These are phyloP conservation scores for Theileria luwenshuni DNA, from an alignment of 169 alveolate genomes.

Conservation along the genomic window DNA sequence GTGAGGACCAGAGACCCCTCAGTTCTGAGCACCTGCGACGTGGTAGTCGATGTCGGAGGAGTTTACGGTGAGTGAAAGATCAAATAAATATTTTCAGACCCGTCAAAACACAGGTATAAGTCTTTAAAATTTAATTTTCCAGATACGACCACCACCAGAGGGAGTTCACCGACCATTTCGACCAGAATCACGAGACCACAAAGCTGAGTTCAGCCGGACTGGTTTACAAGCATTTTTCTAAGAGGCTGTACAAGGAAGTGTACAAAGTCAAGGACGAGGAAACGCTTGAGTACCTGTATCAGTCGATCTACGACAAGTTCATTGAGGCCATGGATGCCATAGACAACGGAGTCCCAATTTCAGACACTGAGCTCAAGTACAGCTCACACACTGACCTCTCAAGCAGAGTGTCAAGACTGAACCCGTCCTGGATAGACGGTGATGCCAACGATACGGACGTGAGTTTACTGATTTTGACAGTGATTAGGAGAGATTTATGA, in stretches of 20 bases:
- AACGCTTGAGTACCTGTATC: slow-evolving; percentile 71
- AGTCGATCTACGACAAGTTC: slow-evolving; percentile 76
- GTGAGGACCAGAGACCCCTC: slow-evolving; percentile 87
- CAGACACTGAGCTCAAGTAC: slow-evolving; percentile 78
- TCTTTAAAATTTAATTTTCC: slow-evolving; percentile 34
- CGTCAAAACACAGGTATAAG: slow-evolving; percentile 45
- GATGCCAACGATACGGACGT: slow-evolving; percentile 67
- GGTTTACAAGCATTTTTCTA: slow-evolving; percentile 87
- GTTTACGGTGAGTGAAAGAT: slow-evolving; percentile 65
- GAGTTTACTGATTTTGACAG: neutral
- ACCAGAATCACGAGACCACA: slow-evolving; percentile 70
- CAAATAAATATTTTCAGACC: slow-evolving; percentile 24
- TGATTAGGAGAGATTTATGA: slow-evolving; percentile 33
- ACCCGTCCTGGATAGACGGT: slow-evolving; percentile 86
- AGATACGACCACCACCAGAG: slow-evolving; percentile 92
- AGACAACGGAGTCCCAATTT: slow-evolving; percentile 87
- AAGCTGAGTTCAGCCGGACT: slow-evolving; percentile 90
- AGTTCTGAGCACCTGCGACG: slow-evolving; percentile 78
- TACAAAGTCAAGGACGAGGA: slow-evolving; percentile 70
- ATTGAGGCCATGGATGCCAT: slow-evolving; percentile 87
- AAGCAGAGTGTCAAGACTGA: slow-evolving; percentile 79
- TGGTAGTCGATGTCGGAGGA: slow-evolving; percentile 91
- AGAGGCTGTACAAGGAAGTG: slow-evolving; percentile 71
- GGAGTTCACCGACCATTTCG: slow-evolving; percentile 77
- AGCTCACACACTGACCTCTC: slow-evolving; percentile 74